Conservation (phyloP, 768 basidiomycete genomes). For the Suillus paluster region DNA sequence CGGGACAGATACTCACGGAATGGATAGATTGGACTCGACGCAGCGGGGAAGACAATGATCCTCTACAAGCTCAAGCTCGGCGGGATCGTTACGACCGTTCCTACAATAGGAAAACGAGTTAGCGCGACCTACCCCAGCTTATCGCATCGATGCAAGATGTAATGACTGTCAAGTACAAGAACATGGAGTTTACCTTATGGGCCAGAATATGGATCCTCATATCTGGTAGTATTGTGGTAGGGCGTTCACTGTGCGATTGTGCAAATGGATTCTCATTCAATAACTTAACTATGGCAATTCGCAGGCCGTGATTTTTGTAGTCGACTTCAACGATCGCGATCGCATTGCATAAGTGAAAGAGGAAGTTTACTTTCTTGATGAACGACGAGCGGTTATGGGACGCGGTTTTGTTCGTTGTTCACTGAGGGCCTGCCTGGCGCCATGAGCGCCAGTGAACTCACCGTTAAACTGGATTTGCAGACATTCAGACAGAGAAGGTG, state of each 20-base stretch:
- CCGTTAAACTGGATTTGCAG: constrained; percentile 93
- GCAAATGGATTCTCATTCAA: background rate
- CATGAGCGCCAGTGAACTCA: constrained; percentile 98
- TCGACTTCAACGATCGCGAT: constrained; percentile 94
- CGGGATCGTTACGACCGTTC: constrained; percentile 98
- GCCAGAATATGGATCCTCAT: constrained; percentile 97
- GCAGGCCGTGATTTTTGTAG: constrained; percentile 96
- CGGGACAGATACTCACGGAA: background rate
- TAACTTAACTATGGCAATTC: constrained; percentile 78
- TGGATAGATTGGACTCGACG: constrained; percentile 82
- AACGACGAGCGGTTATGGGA: constrained; percentile 98
- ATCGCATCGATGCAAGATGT: constrained; percentile 58
- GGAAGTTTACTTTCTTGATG: constrained; percentile 92
- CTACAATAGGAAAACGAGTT: constrained; percentile 63
- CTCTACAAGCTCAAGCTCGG: constrained; percentile 99
- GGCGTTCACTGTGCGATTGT: background rate
- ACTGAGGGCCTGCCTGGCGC: constrained; percentile 97
- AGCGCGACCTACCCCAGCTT: background rate
- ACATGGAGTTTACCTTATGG: constrained; percentile 94
- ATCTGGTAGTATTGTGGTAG: constrained; percentile 89
- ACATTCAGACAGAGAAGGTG: constrained; percentile 96
- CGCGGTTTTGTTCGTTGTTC: constrained; percentile 94
- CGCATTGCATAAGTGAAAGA: constrained; percentile 96
- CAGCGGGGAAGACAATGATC: constrained; percentile 98
- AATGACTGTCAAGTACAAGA: constrained; percentile 99